Percentiles rank a stretch among this genome's conserved stretches.
phyloP scores from a whole-genome alignment of 192 early-diverging fungal genomes.

The Coemansia sp. region DNA sequence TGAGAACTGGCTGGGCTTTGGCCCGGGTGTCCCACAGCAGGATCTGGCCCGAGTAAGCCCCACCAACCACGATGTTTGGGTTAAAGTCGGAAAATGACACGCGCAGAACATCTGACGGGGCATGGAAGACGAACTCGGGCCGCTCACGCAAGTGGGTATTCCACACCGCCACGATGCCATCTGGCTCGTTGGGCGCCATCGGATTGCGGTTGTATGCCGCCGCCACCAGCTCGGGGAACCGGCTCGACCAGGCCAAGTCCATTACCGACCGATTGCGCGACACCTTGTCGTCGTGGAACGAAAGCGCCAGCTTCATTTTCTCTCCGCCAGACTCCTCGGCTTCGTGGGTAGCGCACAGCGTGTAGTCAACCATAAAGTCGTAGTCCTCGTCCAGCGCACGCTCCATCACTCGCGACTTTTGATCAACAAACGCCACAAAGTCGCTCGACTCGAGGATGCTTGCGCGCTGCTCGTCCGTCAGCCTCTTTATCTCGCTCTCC shows the following conservation, averaged over 20 bases:
- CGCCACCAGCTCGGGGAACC: slow-evolving; percentile 85
- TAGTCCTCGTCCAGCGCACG: slow-evolving; percentile 83
- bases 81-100: slow-evolving; percentile 92
- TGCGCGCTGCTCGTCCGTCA: slow-evolving; percentile 83
- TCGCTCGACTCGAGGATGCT: slow-evolving; percentile 70
- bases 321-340: slow-evolving; percentile 65
- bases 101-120: slow-evolving; percentile 87
- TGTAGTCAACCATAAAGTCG: slow-evolving; percentile 95
- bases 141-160: slow-evolving; percentile 82
- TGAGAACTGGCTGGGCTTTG: slow-evolving; percentile 84
- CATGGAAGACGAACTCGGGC: slow-evolving; percentile 93
- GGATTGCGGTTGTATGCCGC: slow-evolving; percentile 93
- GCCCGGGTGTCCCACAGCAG: slow-evolving; percentile 95
- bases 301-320: slow-evolving; percentile 64
- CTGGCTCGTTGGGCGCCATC: slow-evolving; percentile 80
- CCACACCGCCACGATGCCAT: slow-evolving; percentile 95
- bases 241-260: slow-evolving; percentile 86
- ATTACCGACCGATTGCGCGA: slow-evolving; percentile 88
- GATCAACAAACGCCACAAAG: slow-evolving; percentile 86
- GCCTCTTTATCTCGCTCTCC: slow-evolving; percentile 59
- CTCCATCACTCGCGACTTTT: slow-evolving; percentile 84
- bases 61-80: slow-evolving; percentile 88
- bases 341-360: slow-evolving; percentile 47
- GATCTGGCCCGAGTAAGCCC: slow-evolving; percentile 98
- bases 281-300: slow-evolving; percentile 82